phyloP scores from a whole-genome alignment of 371 early-diverging fungal genomes.

The Cladochytrium tenue region DNA sequence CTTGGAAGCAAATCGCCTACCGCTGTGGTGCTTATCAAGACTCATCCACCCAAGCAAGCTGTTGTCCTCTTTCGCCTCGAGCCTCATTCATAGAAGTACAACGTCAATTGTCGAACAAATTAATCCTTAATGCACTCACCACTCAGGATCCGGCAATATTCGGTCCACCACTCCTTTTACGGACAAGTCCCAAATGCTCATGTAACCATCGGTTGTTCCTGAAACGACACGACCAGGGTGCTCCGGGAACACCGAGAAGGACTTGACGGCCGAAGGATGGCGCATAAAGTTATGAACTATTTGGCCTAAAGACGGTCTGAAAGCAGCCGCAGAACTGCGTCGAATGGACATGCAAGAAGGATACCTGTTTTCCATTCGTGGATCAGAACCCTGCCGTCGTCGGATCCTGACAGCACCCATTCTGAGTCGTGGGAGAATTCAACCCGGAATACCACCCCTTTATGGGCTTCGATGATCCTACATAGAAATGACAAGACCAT shows the following conservation, averaged over 20 bases:
- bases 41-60: slow-evolving; percentile 41
- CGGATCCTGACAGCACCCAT: slow-evolving; percentile 35
- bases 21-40: slow-evolving; percentile 42
- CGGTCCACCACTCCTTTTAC: slow-evolving; percentile 36
- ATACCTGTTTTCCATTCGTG: slow-evolving; percentile 50
- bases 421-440: slow-evolving; percentile 38
- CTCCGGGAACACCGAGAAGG: slow-evolving; percentile 36
- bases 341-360: too few relatives aligned
- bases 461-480: slow-evolving; percentile 47
- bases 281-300: slow-evolving; percentile 35
- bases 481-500: neutral
- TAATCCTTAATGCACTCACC: slow-evolving; percentile 26
- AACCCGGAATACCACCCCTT: slow-evolving; percentile 44
- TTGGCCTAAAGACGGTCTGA: slow-evolving; percentile 21
- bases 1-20: slow-evolving; percentile 14
- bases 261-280: slow-evolving; percentile 45
- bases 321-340: too few relatives aligned
- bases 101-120: too few relatives aligned
- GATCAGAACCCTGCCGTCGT: slow-evolving; percentile 46
- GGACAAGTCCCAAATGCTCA: slow-evolving; percentile 44
- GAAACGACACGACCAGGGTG: slow-evolving; percentile 37
- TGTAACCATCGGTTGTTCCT: slow-evolving; percentile 48
- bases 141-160: slow-evolving; percentile 50
- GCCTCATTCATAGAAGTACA: too few relatives aligned
- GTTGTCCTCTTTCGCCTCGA: slow-evolving; percentile 25